phyloP scores from a whole-genome alignment of 192 early-diverging fungal species.

The Kappamyces sp. region DNA sequence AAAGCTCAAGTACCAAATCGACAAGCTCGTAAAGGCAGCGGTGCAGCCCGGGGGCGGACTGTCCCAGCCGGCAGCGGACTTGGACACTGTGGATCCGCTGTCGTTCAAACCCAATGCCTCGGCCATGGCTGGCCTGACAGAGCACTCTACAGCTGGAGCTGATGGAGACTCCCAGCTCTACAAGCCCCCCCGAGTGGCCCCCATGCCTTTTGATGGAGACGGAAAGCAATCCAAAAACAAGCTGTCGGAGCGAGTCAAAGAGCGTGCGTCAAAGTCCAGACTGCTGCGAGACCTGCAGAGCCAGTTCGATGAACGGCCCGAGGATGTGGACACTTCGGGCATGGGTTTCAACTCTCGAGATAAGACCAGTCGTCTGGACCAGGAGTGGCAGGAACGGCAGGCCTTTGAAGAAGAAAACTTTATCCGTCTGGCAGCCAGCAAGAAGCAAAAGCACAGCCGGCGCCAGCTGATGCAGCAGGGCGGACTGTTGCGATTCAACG shows the following conservation, averaged over 20 bases:
- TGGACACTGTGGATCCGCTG: constrained; percentile 54
- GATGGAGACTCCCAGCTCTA: constrained; percentile 63
- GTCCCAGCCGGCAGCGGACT: not conserved
- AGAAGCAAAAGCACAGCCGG: constrained; percentile 65
- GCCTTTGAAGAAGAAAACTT: constrained; percentile 88
- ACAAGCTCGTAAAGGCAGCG: constrained; percentile 75
- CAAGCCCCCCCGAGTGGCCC: constrained; percentile 74
- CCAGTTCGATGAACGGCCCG: constrained; percentile 82
- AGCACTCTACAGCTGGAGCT: constrained; percentile 20
- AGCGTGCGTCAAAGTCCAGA: constrained; percentile 70
- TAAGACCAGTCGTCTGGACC: constrained; percentile 48
- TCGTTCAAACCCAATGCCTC: constrained; percentile 85
- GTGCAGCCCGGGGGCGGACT: constrained; percentile 11
- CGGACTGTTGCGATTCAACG: constrained; percentile 57
- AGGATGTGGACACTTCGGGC: constrained; percentile 66
- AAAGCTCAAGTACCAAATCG: constrained; percentile 94
- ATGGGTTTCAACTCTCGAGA: constrained; percentile 57
- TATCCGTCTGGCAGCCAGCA: constrained; percentile 61
- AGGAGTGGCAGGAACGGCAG: constrained; percentile 57
- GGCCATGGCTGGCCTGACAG: constrained; percentile 2
- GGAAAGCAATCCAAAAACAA: constrained; percentile 46
- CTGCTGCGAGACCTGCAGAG: constrained; percentile 75
- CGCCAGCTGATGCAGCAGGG: constrained; percentile 34
- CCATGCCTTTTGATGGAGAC: constrained; percentile 80
- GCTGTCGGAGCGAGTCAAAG: constrained; percentile 55